Evolutionary conservation across 163 green algal species (phyloP).

Genomic region (Prototheca cutis): DNA sequence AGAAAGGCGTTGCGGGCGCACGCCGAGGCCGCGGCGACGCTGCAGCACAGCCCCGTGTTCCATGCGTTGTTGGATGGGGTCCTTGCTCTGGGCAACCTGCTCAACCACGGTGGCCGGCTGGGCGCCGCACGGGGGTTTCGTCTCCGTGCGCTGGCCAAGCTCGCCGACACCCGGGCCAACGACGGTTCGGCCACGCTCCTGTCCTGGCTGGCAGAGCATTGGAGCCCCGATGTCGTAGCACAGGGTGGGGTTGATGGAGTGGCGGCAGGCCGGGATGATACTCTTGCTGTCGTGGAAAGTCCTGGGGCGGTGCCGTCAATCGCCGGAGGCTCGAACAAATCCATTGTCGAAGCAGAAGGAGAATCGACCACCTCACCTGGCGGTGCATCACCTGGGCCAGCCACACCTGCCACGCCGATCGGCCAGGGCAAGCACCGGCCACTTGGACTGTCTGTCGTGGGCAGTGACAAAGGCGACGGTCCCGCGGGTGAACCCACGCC

Average conservation of each 20-base stretch:
- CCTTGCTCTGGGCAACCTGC: background rate
- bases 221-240: slow-evolving; percentile 1
- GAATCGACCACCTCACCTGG: no score
- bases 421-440: no score
- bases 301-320: no score
- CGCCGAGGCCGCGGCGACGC: background rate
- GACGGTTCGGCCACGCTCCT: slow-evolving; percentile 33
- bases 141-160: slow-evolving; percentile 17
- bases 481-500: background rate
- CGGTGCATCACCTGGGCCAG: no score
- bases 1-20: background rate
- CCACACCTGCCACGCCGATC: no score
- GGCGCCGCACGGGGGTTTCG: background rate
- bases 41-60: background rate
- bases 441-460: no score
- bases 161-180: slow-evolving; percentile 33
- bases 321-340: no score
- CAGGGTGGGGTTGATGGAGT: background rate
- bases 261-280: no score
- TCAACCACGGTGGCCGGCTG: slow-evolving; percentile 1
- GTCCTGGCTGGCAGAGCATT: slow-evolving; percentile 21
- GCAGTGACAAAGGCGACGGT: background rate
- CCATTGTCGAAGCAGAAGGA: no score
- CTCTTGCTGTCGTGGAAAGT: no score
- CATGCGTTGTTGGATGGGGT: background rate